These are phyloP conservation scores for Umbellularia californica DNA, from an alignment of 164 flowering plant species.

Conservation along the genomic window DNA sequence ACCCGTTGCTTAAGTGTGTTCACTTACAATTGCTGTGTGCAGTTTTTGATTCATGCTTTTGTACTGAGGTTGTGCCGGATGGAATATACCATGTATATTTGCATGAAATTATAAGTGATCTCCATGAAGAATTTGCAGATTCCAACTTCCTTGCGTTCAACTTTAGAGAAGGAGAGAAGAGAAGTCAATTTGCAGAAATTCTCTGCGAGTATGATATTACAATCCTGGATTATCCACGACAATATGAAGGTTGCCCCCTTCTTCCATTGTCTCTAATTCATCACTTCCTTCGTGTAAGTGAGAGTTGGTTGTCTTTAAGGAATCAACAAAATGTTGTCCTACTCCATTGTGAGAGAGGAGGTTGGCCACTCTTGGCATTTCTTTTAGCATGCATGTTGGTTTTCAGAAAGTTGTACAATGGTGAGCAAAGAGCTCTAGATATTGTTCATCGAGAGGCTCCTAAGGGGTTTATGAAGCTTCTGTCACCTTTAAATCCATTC, in stretches of 20 bases:
- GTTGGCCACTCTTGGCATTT: conserved; percentile 93
- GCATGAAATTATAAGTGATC: conserved; percentile 72
- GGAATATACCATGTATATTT: conserved; percentile 76
- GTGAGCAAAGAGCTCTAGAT: conserved; percentile 84
- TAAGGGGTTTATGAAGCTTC: conserved; percentile 75
- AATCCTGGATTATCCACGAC: conserved; percentile 88
- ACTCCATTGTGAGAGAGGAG: conserved; percentile 95
- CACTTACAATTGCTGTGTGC: conserved; percentile 22
- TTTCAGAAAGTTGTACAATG: conserved; percentile 69
- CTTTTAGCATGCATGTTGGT: conserved; percentile 77
- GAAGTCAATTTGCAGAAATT: conserved; percentile 81
- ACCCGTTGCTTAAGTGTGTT: background rate
- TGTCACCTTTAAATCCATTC: conserved; percentile 86
- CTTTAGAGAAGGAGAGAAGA: conserved; percentile 89
- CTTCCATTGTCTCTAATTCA: conserved; percentile 81
- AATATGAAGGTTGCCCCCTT: conserved; percentile 93
- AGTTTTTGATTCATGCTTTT: conserved; percentile 98
- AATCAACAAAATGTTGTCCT: conserved; percentile 71
- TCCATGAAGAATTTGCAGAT: conserved; percentile 74
- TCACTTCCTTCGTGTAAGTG: conserved; percentile 83
- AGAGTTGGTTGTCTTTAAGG: conserved; percentile 75
- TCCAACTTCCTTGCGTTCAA: conserved; percentile 88
- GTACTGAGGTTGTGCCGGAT: conserved; percentile 81
- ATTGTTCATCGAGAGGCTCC: conserved; percentile 96
- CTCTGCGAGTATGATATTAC: conserved; percentile 82